These are phyloP conservation scores for Talaromyces sp. DNA, from an alignment of 2,329 filamentous ascomycete genomes.

Conservation along the genomic window DNA sequence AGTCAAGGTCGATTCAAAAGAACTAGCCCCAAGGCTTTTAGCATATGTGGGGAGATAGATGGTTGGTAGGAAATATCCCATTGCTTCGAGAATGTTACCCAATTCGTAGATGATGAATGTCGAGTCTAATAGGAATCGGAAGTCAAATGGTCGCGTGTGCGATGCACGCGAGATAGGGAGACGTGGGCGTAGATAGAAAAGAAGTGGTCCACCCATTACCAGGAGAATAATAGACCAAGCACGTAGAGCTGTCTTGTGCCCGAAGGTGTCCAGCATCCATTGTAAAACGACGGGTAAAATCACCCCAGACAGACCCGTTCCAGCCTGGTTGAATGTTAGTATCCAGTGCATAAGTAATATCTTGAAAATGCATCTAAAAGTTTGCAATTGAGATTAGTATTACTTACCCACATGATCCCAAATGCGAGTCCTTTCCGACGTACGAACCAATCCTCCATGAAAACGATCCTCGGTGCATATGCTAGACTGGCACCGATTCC, in stretches of 20 bases:
- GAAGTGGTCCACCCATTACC: conserved; percentile 25
- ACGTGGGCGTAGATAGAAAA: conserved; percentile 47
- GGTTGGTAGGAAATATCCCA: conserved; percentile 43
- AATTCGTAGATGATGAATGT: conserved; percentile 53
- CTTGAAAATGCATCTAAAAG: background rate
- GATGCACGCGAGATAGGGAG: conserved; percentile 36
- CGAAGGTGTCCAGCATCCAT: conserved; percentile 46
- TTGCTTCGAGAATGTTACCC: conserved; percentile 42
- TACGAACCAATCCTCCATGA: conserved; percentile 57
- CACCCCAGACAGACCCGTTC: conserved; percentile 43
- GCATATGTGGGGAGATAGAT: conserved; percentile 46
- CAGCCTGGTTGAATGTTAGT: conserved; percentile 35
- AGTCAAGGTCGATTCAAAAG: conserved; percentile 27
- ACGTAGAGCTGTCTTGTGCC: conserved; percentile 49
- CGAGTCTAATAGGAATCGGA: conserved; percentile 38
- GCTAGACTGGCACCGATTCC: conserved; percentile 51
- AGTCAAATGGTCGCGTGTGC: conserved; percentile 43
- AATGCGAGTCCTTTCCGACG: conserved; percentile 48
- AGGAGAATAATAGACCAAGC: conserved; percentile 43
- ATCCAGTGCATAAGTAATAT: background rate
- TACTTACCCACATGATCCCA: conserved; percentile 47
- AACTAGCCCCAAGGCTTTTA: conserved; percentile 26
- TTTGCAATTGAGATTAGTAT: background rate
- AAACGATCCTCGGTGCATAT: conserved; percentile 50
- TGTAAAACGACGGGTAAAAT: conserved; percentile 51